Evolutionary conservation across 805 yeast species (phyloP), one percentile per base, ranked within the genome.

Genomic region (Clavispora carvajalis): DNA sequence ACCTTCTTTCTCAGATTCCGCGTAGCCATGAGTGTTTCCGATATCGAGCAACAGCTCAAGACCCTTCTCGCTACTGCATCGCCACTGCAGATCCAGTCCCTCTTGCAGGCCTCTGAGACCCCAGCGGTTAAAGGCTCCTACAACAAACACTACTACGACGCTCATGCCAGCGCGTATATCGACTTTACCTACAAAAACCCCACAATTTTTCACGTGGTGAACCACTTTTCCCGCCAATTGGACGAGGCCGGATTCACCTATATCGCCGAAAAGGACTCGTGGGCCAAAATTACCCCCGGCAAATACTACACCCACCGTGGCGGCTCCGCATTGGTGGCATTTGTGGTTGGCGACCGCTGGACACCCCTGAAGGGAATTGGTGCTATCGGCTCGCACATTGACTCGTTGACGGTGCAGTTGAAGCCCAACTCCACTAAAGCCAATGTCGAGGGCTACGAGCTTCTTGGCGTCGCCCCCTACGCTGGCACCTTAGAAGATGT

Each of bases 401-500:
- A 87, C 62, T 74, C 91, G 0, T 65, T 85, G 46, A 73, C 87
- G 11, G 77, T 75, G 5, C 71, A 75, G 44, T 69, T 87, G 56
- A 87, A 87, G 65, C 95, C 96, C 1, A 66, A 71, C 38, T 82
- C 91, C 12, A 67, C 67, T 45, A 82, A 81, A 55, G 55, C 58
- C 7, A 63, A 71, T 8, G 77, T 80, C 12, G 89, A 84, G 42
- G 95, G 95, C 22, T 87, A 76, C 59, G 86, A 84, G 48, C 63
- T 82, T 36, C 66, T 87, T 22, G 96, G 95, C 5, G 87, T 85
- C 29, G 91, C 95, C 0, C 88, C 91, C 1, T 87, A 87, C 58
- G 79, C 87, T 16, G 93, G 93, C 24, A 81, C 85, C 2, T 60
- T 83, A 48, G 43, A 41, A n/a, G 70, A 71, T 17, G 61, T 77